These are phyloP conservation scores for Aspergillus cristatus DNA, from an alignment of 495 filamentous ascomycete genomes.

Conservation along the genomic window DNA sequence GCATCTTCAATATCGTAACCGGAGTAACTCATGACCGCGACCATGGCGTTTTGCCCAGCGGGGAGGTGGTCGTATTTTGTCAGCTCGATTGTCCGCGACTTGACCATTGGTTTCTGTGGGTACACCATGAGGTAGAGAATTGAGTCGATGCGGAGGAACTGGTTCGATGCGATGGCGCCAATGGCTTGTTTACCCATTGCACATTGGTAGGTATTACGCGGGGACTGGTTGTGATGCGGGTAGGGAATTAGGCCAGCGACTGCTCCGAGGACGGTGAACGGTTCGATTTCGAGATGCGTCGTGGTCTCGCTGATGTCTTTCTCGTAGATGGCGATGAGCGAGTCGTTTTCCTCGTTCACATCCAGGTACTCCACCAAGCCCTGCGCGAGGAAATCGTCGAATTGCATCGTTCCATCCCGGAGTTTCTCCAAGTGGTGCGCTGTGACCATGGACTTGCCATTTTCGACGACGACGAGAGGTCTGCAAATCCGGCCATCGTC, in stretches of 20 bases:
- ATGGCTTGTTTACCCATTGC: conserved; percentile 99
- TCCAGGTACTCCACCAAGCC: conserved; percentile 94
- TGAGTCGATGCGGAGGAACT: conserved; percentile 91
- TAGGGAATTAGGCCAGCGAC: conserved; percentile 96
- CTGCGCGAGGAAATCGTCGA: conserved; percentile 84
- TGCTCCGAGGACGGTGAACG: conserved; percentile 94
- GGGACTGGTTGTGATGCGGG: conserved; percentile 98
- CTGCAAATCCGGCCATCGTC: conserved; percentile 95
- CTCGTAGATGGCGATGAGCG: conserved; percentile 83
- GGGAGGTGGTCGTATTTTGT: conserved; percentile 97
- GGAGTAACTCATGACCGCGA: conserved; percentile 98
- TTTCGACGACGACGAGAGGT: conserved; percentile 88
- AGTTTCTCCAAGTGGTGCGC: conserved; percentile 66
- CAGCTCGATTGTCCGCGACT: conserved; percentile 90
- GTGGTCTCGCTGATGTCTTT: conserved; percentile 67
- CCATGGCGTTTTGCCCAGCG: conserved; percentile 91
- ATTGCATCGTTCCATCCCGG: conserved; percentile 69
- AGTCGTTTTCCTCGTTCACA: conserved; percentile 97
- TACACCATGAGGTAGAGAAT: conserved; percentile 95
- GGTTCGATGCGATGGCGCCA: conserved; percentile 93
- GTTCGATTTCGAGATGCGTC: conserved; percentile 95
- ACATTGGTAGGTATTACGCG: conserved; percentile 97
- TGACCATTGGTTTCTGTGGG: conserved; percentile 95
- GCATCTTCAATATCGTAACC: conserved; percentile 99
- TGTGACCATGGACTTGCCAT: conserved; percentile 68